A percentile compares a stretch with the other conserved stretches of the same genome.
These are phyloP conservation scores for Penicillium sp. DNA, from an alignment of 2,329 filamentous ascomycete genomes.

Conservation along the genomic window DNA sequence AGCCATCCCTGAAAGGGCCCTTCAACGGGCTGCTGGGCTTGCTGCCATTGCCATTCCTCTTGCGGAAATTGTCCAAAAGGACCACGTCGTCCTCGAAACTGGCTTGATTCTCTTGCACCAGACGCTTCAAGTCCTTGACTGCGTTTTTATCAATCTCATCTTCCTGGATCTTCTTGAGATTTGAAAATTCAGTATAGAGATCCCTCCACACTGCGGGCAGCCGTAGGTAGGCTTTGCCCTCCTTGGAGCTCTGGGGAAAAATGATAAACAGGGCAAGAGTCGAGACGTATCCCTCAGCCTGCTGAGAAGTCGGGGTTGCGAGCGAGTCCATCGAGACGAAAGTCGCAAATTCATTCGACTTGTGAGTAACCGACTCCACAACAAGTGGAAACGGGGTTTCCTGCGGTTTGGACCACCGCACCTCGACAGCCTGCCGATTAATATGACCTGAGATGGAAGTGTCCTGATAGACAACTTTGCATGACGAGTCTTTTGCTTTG, in stretches of 20 bases:
- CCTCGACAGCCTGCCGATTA: conserved; percentile 67
- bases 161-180: conserved; percentile 63
- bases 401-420: conserved; percentile 75
- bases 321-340: conserved; percentile 69
- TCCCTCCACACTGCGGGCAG: conserved; percentile 79
- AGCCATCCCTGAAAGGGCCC: conserved; percentile 21
- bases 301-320: conserved; percentile 68
- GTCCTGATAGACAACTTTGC: conserved; percentile 62
- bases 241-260: conserved; percentile 70
- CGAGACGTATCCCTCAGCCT: conserved; percentile 83
- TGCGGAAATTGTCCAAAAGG: conserved; percentile 69
- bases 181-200: conserved; percentile 74
- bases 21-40: conserved; percentile 26
- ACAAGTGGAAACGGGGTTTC: conserved; percentile 45
- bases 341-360: conserved; percentile 46
- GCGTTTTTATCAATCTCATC: conserved; percentile 66
- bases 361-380: conserved; percentile 41
- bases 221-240: conserved; percentile 77
- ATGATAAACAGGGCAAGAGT: conserved; percentile 77
- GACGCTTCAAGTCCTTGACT: conserved; percentile 58
- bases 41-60: conserved; percentile 36
- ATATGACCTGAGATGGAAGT: conserved; percentile 71
- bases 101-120: conserved; percentile 36
- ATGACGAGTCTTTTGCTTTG: conserved; percentile 61
- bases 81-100: conserved; percentile 67